Evolutionary conservation across 2,329 filamentous ascomycete species (phyloP), one percentile per base, ranked within the genome.

Genomic region (Penicillium sp.): DNA sequence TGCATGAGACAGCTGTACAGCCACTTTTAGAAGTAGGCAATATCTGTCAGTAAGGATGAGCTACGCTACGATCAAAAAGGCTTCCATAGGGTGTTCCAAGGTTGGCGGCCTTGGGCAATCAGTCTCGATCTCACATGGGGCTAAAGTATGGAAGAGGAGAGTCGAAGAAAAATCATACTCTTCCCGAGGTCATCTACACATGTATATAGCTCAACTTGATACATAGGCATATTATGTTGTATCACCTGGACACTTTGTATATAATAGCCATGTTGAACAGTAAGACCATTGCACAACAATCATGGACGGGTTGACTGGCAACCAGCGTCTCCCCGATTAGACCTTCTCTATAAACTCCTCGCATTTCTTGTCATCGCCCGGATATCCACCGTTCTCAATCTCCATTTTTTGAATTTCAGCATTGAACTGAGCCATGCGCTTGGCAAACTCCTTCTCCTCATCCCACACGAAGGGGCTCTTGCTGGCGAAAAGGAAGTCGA

Each of bases 401-500:
- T 47, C 36, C 42, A 45, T 45, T n/a, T 46, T 46, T 36, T 40
- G 43, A 13, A 40, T 46, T 41, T 46, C 43, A 24, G 37, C 42
- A 40, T 40, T 45, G 42, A 45, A 45, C 1, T 32, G 42, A 34
- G 39, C 28, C 40, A 46, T 46, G 6, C 32, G 35, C 22, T 35
- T 38, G 5, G 46, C 42, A 43, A 52, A 52, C 13, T 54, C 44
- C 24, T 36, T 37, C 42, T 57, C 54, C 11, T 40, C 52, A 5
- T 53, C 51, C 49, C 55, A 55, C 10, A 49, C 47, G 23, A 55
- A 57, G 1, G 46, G 51, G 22, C 41, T 50, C 20, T 54, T 50
- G 24, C 42, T 47, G 18, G 55, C 44, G 37, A 59, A 60, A 1
- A 60, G 47, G 24, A 59, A 44, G 37, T 58, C 55, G 13, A 60